Percentiles rank a stretch among this genome's conserved stretches.
Conservation (phyloP, 23 red algal species). For the Agarophyton chilense region DNA sequence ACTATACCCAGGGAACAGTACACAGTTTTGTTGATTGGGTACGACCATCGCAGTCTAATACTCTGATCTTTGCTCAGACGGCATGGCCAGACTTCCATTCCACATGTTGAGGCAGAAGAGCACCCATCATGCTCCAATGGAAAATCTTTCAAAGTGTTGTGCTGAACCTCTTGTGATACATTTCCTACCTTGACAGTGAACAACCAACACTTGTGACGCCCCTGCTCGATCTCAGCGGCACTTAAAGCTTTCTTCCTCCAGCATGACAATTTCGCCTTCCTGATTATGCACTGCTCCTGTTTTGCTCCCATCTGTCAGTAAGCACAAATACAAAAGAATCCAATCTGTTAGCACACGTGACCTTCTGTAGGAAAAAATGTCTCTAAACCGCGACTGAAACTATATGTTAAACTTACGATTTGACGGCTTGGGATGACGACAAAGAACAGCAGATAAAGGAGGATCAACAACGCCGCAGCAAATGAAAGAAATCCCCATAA, state of each 20-base stretch:
- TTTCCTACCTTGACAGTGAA: conserved; percentile 50
- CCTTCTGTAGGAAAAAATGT: background rate
- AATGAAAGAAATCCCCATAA: conserved; percentile 8
- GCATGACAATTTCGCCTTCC: conserved; percentile 45
- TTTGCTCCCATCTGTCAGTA: conserved; percentile 24
- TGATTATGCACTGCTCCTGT: conserved; percentile 30
- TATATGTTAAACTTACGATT: background rate
- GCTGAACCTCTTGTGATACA: background rate
- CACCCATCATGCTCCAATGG: conserved; percentile 37
- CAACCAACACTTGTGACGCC: conserved; percentile 55
- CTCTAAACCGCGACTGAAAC: background rate
- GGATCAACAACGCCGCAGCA: background rate
- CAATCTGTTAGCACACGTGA: background rate
- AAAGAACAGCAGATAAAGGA: background rate
- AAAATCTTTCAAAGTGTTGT: conserved; percentile 48
- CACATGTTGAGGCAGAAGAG: conserved; percentile 21
- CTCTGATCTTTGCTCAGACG: background rate
- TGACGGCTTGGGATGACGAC: background rate
- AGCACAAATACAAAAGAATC: background rate
- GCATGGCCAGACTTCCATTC: conserved; percentile 52
- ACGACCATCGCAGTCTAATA: conserved; percentile 34
- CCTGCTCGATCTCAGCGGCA: conserved; percentile 12
- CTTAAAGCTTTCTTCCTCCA: conserved; percentile 43
- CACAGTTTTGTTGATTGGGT: conserved; percentile 11
- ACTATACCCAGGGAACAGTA: conserved; percentile 11